These are phyloP conservation scores for Phytophthora colocasiae DNA, from an alignment of 352 stramenopile genomes.

Conservation along the genomic window DNA sequence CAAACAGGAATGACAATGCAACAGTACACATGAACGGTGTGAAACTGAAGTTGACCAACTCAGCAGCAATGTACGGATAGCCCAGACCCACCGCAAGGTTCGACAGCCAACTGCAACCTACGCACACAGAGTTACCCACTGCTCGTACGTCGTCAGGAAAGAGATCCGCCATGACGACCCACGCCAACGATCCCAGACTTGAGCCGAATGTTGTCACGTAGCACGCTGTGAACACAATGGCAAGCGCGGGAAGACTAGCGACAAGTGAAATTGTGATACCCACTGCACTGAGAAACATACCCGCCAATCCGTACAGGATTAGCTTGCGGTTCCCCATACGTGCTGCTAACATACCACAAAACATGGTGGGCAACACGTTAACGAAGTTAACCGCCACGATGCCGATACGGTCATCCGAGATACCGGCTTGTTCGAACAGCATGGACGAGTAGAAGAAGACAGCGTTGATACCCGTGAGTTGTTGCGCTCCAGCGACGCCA, in stretches of 20 bases:
- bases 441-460: conserved; percentile 64
- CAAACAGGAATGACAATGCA: conserved; percentile 29
- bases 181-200: conserved; percentile 37
- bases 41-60: conserved; percentile 35
- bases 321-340: conserved; percentile 14
- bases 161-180: conserved; percentile 41
- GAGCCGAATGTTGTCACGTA: conserved; percentile 53
- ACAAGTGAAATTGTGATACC: conserved; percentile 47
- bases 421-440: conserved; percentile 52
- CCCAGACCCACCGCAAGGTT: conserved; percentile 43
- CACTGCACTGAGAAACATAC: conserved; percentile 28
- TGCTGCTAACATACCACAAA: conserved; percentile 15
- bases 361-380: conserved; percentile 42
- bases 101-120: conserved; percentile 35
- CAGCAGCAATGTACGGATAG: conserved; percentile 39
- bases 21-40: conserved; percentile 33
- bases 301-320: conserved; percentile 17
- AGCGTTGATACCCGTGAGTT: conserved; percentile 61
- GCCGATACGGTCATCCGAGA: conserved; percentile 51
- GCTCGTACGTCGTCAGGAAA: conserved; percentile 40
- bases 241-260: conserved; percentile 26
- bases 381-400: conserved; percentile 57
- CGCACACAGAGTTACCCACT: conserved; percentile 28
- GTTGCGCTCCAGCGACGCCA: conserved; percentile 37
- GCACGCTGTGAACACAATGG: conserved; percentile 51